Conservation (phyloP, 225 moss, liverwort and hornwort species). For the Bryum argenteum region DNA sequence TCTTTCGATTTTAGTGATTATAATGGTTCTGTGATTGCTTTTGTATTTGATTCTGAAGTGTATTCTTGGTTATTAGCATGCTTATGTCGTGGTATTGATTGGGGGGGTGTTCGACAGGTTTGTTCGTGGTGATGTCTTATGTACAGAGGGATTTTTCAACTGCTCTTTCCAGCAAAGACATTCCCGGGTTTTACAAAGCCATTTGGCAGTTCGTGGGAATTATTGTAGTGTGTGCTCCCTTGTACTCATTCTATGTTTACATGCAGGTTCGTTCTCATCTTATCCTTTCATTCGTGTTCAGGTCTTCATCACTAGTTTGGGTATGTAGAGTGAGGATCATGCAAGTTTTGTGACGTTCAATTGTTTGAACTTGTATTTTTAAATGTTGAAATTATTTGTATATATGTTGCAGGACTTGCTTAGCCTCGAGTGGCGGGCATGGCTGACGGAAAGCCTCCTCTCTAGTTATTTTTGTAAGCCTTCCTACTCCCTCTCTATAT, state of each 20-base stretch:
- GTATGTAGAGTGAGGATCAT: no score
- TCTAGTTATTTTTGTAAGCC: slow-evolving; percentile 82
- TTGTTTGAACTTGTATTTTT: no score
- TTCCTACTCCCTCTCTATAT: neutral
- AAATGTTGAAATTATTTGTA: neutral
- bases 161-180: slow-evolving; percentile 86
- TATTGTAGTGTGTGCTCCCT: slow-evolving; percentile 76
- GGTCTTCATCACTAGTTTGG: neutral
- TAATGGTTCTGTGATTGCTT: neutral
- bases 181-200: slow-evolving; percentile 77
- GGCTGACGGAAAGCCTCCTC: slow-evolving; percentile 85
- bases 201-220: slow-evolving; percentile 84
- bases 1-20: no score
- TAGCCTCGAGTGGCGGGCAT: slow-evolving; percentile 86
- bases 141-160: slow-evolving; percentile 94
- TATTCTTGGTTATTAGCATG: no score
- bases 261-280: slow-evolving; percentile 62
- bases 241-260: slow-evolving; percentile 79
- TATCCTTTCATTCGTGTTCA: slow-evolving; percentile 13
- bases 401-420: slow-evolving; percentile 66
- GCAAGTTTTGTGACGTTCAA: no score
- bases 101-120: slow-evolving; percentile 44
- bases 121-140: slow-evolving; percentile 93
- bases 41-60: neutral
- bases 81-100: neutral